A percentile compares a stretch with the other conserved stretches of the same genome.
Conservation (phyloP, 129 eudicot genomes). For the Centrapalus pauciflorus region DNA sequence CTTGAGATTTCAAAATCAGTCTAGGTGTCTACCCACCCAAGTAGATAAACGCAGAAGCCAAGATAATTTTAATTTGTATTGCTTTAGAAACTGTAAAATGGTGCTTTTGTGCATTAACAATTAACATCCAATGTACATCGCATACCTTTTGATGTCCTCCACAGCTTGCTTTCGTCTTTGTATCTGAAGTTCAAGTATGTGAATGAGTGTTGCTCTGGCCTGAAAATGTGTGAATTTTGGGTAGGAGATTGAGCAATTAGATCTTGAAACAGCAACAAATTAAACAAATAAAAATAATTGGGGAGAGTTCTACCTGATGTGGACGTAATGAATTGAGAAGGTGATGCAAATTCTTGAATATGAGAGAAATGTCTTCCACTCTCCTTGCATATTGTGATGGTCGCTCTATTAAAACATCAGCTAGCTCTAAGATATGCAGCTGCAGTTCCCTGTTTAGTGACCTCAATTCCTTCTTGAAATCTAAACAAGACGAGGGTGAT, state of each 20-base stretch:
- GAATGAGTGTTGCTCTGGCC: constrained; percentile 92
- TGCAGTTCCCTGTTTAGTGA: constrained; percentile 90
- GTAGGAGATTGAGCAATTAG: too few relatives aligned
- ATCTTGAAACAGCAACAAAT: neutral
- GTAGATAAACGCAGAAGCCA: neutral
- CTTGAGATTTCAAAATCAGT: neutral
- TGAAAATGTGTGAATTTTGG: constrained; percentile 13
- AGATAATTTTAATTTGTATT: too few relatives aligned
- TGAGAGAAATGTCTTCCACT: constrained; percentile 88
- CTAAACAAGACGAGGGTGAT: constrained; percentile 24
- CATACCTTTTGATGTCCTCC: constrained; percentile 89
- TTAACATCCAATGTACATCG: neutral
- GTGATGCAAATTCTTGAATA: constrained; percentile 87
- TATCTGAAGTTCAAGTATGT: constrained; percentile 83
- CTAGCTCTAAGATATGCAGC: constrained; percentile 78
- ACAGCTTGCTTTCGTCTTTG: constrained; percentile 82
- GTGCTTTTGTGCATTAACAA: neutral
- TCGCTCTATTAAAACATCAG: constrained; percentile 75
- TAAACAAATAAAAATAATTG: neutral
- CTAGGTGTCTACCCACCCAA: neutral
- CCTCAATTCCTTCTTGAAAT: constrained; percentile 85
- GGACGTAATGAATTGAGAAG: constrained; percentile 86
- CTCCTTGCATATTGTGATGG: constrained; percentile 94
- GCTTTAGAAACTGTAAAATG: too few relatives aligned
- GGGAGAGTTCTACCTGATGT: constrained; percentile 55